Conservation (phyloP, 2,329 filamentous ascomycete species). For the Curvularia verruculosa region DNA sequence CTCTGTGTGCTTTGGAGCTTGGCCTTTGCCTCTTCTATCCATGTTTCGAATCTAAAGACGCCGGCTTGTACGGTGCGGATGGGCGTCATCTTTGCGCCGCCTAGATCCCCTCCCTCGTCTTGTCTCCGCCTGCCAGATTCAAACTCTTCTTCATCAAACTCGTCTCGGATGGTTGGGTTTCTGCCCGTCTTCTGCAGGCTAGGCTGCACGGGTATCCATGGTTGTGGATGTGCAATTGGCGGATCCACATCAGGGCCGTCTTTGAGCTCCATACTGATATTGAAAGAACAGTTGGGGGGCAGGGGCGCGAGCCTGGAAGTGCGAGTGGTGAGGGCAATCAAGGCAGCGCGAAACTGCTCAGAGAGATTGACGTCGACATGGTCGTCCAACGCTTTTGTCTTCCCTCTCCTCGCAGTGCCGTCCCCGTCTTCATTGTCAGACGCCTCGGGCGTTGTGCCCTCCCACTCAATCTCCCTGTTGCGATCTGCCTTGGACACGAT, state of each 20-base stretch:
- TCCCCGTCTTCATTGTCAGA: conserved; percentile 17
- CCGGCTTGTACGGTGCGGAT: conserved; percentile 68
- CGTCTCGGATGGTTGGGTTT: conserved; percentile 22
- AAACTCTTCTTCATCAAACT: conserved; percentile 22
- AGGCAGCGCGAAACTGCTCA: conserved; percentile 72
- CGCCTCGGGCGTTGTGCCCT: conserved; percentile 6
- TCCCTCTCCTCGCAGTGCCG: conserved; percentile 12
- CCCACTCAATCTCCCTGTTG: conserved; percentile 58
- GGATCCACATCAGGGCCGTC: conserved; percentile 60
- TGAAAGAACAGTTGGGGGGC: conserved; percentile 73
- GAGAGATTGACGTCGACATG: conserved; percentile 63
- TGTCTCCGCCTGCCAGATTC: conserved; percentile 22
- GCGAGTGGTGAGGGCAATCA: conserved; percentile 67
- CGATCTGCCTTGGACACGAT: conserved; percentile 54
- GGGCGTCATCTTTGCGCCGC: conserved; percentile 63
- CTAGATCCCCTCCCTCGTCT: conserved; percentile 49
- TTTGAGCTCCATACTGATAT: conserved; percentile 74
- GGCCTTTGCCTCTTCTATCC: conserved; percentile 69
- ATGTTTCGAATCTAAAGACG: conserved; percentile 70
- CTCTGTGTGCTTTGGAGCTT: conserved; percentile 49
- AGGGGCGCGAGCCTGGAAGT: conserved; percentile 63
- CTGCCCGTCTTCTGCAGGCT: conserved; percentile 48
- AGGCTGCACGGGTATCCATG: conserved; percentile 66
- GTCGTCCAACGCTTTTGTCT: conserved; percentile 25
- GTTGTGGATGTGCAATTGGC: conserved; percentile 58